Evolutionary conservation across 2,329 filamentous ascomycete genomes (phyloP).

Genomic region (Ramichloridium luteum): DNA sequence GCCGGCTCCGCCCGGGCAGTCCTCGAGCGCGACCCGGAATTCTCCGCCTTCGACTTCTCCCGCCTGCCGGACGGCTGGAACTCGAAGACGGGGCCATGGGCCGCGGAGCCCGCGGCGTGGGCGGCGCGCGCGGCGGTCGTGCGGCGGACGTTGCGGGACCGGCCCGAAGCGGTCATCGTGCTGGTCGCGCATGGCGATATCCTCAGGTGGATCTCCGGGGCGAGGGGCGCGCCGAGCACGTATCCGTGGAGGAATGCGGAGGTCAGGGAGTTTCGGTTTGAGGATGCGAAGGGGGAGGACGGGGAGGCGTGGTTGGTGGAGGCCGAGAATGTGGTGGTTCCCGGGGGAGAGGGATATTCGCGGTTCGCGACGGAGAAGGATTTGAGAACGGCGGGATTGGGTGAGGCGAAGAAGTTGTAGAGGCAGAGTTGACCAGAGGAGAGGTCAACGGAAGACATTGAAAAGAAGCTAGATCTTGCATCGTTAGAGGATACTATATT

Average conservation of each 20-base stretch:
- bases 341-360: no score
- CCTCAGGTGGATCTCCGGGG: constrained; percentile 19
- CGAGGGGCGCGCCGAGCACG: constrained; percentile 12
- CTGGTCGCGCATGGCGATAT: constrained; percentile 25
- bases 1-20: constrained; percentile 17
- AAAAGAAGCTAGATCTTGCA: no score
- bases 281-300: no score
- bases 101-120: constrained; percentile 10
- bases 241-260: constrained; percentile 24
- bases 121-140: constrained; percentile 20
- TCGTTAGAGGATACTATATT: no score
- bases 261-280: constrained; percentile 18
- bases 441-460: no score
- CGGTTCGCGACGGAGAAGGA: no score
- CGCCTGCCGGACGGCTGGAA: constrained; percentile 21
- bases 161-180: constrained; percentile 23
- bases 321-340: no score
- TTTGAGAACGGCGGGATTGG: no score
- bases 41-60: constrained; percentile 20
- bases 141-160: constrained; percentile 18
- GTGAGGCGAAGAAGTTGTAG: no score
- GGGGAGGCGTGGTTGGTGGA: no score
- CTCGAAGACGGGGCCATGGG: constrained; percentile 21
- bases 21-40: constrained; percentile 18
- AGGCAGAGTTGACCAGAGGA: no score